Evolutionary conservation across 1,284 basidiomycete species (phyloP).

Genomic region (Rhodotorula mucilaginosa): DNA sequence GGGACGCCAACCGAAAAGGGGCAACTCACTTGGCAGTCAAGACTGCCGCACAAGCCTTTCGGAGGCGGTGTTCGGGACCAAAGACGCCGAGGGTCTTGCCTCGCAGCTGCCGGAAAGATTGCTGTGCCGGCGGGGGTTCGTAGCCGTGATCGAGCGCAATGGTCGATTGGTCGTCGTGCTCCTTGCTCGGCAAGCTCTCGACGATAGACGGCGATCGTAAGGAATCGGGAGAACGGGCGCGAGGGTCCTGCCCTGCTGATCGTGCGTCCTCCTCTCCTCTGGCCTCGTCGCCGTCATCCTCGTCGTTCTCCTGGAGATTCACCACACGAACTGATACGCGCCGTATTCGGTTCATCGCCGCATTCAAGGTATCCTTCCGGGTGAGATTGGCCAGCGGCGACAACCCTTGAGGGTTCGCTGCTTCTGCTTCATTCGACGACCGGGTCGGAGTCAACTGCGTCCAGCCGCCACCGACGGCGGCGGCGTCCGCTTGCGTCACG

Average conservation of each 20-base stretch:
- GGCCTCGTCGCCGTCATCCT: conserved; percentile 58
- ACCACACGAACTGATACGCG: conserved; percentile 77
- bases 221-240: background rate
- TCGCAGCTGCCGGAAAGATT: conserved; percentile 26
- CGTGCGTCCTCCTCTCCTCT: conserved; percentile 51
- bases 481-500: background rate
- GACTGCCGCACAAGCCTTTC: conserved; percentile 63
- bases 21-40: conserved; percentile 64
- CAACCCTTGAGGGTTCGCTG: too few species aligned
- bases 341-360: conserved; percentile 51
- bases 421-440: background rate
- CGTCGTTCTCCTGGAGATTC: conserved; percentile 61
- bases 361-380: conserved; percentile 16
- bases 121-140: conserved; percentile 7
- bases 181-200: background rate
- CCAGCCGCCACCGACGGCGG: background rate
- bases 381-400: background rate
- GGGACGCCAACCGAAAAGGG: conserved; percentile 40
- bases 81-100: conserved; percentile 74
- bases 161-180: background rate
- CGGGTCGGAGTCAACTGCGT: background rate
- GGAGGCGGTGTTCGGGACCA: conserved; percentile 64
- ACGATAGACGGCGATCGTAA: conserved; percentile 24
- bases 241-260: conserved; percentile 17
- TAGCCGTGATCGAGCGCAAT: conserved; percentile 15